Evolutionary conservation across 1,284 basidiomycete genomes (phyloP).

Genomic region (Ustilago vetiveriae): DNA sequence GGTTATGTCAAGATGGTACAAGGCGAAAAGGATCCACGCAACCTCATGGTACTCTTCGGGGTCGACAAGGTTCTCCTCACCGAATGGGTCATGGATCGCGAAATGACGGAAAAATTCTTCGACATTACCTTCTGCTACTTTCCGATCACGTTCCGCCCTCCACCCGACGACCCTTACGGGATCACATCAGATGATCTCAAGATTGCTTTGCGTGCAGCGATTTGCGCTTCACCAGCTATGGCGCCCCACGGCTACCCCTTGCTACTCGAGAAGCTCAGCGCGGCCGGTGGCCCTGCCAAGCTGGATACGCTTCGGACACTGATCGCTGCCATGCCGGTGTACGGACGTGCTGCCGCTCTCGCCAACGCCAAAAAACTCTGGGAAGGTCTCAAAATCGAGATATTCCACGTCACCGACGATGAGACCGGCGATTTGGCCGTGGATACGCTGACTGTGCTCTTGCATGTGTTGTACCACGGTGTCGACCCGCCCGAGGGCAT

Average conservation of each 20-base stretch:
- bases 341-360: slow-evolving; percentile 54
- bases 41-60: slow-evolving; percentile 87
- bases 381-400: slow-evolving; percentile 62
- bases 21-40: slow-evolving; percentile 97
- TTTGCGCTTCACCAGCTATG: slow-evolving; percentile 83
- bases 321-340: slow-evolving; percentile 59
- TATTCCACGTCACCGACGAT: slow-evolving; percentile 65
- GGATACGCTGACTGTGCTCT: slow-evolving; percentile 50
- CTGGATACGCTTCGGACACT: slow-evolving; percentile 61
- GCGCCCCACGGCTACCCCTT: slow-evolving; percentile 85
- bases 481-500: slow-evolving; percentile 55
- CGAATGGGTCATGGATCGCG: slow-evolving; percentile 81
- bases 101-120: slow-evolving; percentile 80
- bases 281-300: slow-evolving; percentile 84
- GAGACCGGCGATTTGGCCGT: slow-evolving; percentile 52
- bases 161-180: slow-evolving; percentile 91
- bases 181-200: slow-evolving; percentile 90
- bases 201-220: slow-evolving; percentile 75
- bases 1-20: slow-evolving; percentile 84
- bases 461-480: slow-evolving; percentile 57
- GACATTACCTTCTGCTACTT: slow-evolving; percentile 98
- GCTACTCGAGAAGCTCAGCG: slow-evolving; percentile 90
- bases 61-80: slow-evolving; percentile 84
- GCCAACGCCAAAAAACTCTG: slow-evolving; percentile 57
- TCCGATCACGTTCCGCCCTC: slow-evolving; percentile 95